These are phyloP conservation scores for Chenopodium berlandieri DNA, from an alignment of 148 eudicot species.

Conservation along the genomic window DNA sequence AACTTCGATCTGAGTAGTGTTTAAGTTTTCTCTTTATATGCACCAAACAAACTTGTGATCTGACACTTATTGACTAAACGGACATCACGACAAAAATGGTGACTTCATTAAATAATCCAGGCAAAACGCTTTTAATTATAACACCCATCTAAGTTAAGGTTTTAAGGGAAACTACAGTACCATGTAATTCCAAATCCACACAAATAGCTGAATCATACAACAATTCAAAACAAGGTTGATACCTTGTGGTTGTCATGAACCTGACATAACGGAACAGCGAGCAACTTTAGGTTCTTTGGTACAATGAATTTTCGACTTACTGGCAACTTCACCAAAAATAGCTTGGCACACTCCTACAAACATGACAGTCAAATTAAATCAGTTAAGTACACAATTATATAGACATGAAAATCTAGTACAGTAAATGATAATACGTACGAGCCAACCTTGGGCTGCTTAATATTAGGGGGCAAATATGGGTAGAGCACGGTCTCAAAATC, in stretches of 20 bases:
- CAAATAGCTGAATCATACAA: not conserved
- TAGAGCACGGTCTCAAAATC: conserved; percentile 48
- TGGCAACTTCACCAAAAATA: conserved; percentile 72
- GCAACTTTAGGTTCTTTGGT: conserved; percentile 56
- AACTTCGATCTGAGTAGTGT: no score
- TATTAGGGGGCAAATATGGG: conserved; percentile 62
- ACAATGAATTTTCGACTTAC: conserved; percentile 49
- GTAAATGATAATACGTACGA: not conserved
- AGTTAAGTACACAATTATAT: not conserved
- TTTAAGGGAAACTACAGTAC: not conserved
- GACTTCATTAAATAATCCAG: not conserved
- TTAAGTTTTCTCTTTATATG: no score
- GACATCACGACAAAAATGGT: not conserved
- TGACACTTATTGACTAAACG: not conserved
- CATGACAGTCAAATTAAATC: not conserved
- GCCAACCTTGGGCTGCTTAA: conserved; percentile 54
- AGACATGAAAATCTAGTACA: not conserved
- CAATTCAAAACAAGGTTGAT: not conserved
- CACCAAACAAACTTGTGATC: not conserved
- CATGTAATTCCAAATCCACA: not conserved
- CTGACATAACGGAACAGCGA: conserved; percentile 68
- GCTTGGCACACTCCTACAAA: conserved; percentile 65
- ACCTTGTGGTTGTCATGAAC: conserved; percentile 66
- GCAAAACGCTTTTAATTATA: not conserved
- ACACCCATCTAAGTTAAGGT: not conserved